Evolutionary conservation across 2,329 filamentous ascomycete species (phyloP).

Genomic region (Fusarium proliferatum): DNA sequence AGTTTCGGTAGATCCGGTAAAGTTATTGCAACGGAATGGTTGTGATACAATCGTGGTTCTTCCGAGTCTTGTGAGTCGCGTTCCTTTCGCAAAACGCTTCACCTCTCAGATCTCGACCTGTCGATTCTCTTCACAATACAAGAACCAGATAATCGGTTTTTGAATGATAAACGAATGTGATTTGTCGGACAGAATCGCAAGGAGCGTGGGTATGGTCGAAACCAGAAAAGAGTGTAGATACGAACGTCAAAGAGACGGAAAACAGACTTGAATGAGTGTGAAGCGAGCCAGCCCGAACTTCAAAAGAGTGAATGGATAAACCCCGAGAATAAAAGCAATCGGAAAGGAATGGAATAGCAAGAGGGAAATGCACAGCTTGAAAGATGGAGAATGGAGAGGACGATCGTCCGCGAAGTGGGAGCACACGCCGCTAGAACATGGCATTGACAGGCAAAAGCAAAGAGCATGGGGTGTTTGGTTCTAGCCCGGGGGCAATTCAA

Average conservation of each 20-base stretch:
- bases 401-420: conserved; percentile 13
- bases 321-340: conserved; percentile 23
- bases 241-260: conserved; percentile 13
- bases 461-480: conserved; percentile 4
- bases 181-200: conserved; percentile 31
- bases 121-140: conserved; percentile 2
- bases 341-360: conserved; percentile 37
- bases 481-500: conserved; percentile 12
- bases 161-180: conserved; percentile 35
- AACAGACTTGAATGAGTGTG: conserved; percentile 28
- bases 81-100: conserved; percentile 12
- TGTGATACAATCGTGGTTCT: conserved; percentile 27
- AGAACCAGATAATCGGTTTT: neutral
- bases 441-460: conserved; percentile 19
- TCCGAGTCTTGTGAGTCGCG: conserved; percentile 9
- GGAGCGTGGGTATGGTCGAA: conserved; percentile 34
- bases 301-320: conserved; percentile 30
- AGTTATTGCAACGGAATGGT: neutral
- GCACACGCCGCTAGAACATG: conserved; percentile 18
- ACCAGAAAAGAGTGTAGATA: conserved; percentile 24
- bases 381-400: conserved; percentile 31
- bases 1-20: conserved; percentile 8
- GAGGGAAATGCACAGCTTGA: conserved; percentile 25
- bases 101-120: neutral
- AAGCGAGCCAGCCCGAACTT: conserved; percentile 41